Evolutionary conservation across 164 flowering plant genomes (phyloP), one percentile per base, ranked within the genome.

Genomic region (Malania oleifera): DNA sequence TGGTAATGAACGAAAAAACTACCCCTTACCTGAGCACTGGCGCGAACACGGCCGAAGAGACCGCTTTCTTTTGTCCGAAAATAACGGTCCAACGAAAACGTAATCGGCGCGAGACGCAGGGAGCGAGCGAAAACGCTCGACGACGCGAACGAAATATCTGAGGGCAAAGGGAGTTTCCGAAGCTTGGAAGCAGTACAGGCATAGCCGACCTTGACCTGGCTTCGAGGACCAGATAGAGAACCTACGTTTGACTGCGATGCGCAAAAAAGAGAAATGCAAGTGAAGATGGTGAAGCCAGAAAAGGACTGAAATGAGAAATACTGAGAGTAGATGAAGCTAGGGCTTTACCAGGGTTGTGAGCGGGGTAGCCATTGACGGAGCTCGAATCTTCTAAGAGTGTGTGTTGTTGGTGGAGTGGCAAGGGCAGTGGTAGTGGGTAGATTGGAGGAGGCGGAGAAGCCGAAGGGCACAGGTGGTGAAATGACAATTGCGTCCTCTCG

Each of bases 21-120:
- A 45, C 39, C 22, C 28, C 70, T 25, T 15, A 81, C 89, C 85
- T 80, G 79, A 7, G 70, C 73, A 28, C 77, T 65, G 17, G 87
- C 87, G 22, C 75, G 75, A 46, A 69, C 60, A 11, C 70, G 54
- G 57, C 41, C 28, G 17, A 54, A 52, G 51, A 67, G 59, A 41
- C 56, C 34, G 17, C 63, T 13, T 39, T 61, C 26, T 11, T 22
- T 66, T 26, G 62, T 68, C 51, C 38, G 66, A 53, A 45, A 49
- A 27, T 39, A 56, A 54, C 56, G 23, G 15, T 41, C 28, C 7
- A 64, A 55, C 38, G 69, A 58, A 8, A 68, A 48, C 20, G 63
- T 52, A n/a, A 55, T 62, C 23, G 63, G 52, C n/a, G 35, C 40
- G 13, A 58, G 29, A 38, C 75, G 75, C 41, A 67, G 23, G 1